Conservation (phyloP, 306 rosid species). For the Mimosa bimucronata region DNA sequence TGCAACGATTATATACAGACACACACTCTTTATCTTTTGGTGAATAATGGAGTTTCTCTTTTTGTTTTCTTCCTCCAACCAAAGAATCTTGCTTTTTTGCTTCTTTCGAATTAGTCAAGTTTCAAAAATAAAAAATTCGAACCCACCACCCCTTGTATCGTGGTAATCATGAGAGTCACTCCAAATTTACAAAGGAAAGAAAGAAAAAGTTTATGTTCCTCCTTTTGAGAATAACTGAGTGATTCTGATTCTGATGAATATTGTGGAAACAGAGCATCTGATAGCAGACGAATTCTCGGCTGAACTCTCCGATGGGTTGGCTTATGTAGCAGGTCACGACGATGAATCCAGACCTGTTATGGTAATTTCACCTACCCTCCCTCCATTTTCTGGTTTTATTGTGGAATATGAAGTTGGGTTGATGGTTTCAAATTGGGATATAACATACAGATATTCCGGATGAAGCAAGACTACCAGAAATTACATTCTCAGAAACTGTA, state of each 20-base stretch:
- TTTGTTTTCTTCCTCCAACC: constrained; percentile 44
- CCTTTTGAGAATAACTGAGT: neutral
- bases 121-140: constrained; percentile 51
- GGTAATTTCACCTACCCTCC: constrained; percentile 50
- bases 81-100: constrained; percentile 73
- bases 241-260: neutral
- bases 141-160: constrained; percentile 36
- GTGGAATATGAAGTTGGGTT: neutral
- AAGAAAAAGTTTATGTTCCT: neutral
- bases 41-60: constrained; percentile 37
- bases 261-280: constrained; percentile 59
- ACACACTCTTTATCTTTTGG: constrained; percentile 9
- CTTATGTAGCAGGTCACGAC: constrained; percentile 90
- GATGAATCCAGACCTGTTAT: constrained; percentile 89
- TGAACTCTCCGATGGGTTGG: constrained; percentile 91
- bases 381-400: neutral
- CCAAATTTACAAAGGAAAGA: neutral
- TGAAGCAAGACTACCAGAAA: constrained; percentile 92
- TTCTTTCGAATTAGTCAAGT: constrained; percentile 47
- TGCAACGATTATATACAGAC: neutral
- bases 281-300: constrained; percentile 98
- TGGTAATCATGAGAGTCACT: constrained; percentile 56
- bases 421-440: constrained; percentile 28
- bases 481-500: constrained; percentile 91
- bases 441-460: constrained; percentile 70